Percentiles rank a stretch among this genome's conserved stretches.
Evolutionary conservation across 306 rosid species (phyloP).

Genomic region (Glycine soja): DNA sequence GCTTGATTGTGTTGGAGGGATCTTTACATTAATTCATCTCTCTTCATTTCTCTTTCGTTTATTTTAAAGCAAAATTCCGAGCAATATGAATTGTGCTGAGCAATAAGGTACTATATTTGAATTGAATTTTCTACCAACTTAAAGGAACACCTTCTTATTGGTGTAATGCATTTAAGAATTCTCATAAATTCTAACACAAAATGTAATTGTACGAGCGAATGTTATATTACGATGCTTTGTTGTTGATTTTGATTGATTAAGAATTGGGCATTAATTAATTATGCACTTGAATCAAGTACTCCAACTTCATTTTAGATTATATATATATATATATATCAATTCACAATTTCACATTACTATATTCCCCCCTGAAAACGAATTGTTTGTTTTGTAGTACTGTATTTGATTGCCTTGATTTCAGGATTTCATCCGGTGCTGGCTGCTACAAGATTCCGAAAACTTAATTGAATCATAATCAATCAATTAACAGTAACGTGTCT

Average conservation of each 20-base stretch:
- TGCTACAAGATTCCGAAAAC: not conserved
- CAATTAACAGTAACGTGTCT: not conserved
- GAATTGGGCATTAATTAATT: not conserved
- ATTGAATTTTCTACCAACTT: conserved; percentile 13
- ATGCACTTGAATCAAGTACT: not conserved
- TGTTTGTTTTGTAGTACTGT: no score
- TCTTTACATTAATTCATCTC: not conserved
- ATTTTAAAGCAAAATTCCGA: not conserved
- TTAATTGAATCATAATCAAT: not conserved
- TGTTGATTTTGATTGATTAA: not conserved
- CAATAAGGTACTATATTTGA: not conserved
- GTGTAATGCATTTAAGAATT: not conserved
- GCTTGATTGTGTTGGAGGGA: not conserved
- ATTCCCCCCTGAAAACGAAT: no score
- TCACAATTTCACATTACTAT: no score
- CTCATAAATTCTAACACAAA: not conserved
- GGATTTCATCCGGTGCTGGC: not conserved
- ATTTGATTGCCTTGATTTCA: not conserved
- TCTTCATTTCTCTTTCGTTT: not conserved
- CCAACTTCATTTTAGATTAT: not conserved
- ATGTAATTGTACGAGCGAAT: not conserved
- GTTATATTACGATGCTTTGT: not conserved
- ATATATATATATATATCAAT: no score
- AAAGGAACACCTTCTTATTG: not conserved
- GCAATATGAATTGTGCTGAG: not conserved